phyloP scores from a whole-genome alignment of 129 eudicot genomes.

The Artemisia tridentata region DNA sequence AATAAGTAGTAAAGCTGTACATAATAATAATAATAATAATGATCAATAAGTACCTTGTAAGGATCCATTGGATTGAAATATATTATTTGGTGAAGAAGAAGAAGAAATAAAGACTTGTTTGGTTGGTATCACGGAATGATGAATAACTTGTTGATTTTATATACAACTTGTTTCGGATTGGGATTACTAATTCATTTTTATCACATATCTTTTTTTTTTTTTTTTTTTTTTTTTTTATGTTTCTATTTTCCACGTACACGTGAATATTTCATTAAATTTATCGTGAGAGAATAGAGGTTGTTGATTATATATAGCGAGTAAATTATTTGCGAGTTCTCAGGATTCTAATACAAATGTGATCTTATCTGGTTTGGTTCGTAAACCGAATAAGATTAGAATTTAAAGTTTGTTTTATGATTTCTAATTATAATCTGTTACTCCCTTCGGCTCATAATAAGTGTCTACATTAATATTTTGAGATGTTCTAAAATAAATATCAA shows the following conservation, averaged over 20 bases:
- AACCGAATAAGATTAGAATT: too few relatives aligned
- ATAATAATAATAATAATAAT: too few relatives aligned
- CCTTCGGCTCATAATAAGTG: too few relatives aligned
- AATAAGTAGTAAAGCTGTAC: not conserved
- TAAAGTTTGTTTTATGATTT: too few relatives aligned
- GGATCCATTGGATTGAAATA: slow-evolving; percentile 37
- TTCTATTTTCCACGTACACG: slow-evolving; percentile 19
- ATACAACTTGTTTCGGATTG: slow-evolving; percentile 19
- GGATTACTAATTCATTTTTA: not conserved
- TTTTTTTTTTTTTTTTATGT: not conserved
- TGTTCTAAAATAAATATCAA: too few relatives aligned
- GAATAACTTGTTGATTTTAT: slow-evolving; percentile 19
- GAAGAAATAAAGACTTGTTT: slow-evolving; percentile 18
- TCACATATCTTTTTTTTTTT: not conserved
- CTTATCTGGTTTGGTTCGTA: too few relatives aligned
- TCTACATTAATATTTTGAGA: too few relatives aligned
- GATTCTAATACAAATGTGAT: too few relatives aligned
- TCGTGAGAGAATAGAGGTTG: slow-evolving; percentile 12
- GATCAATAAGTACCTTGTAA: slow-evolving; percentile 29
- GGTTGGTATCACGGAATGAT: slow-evolving; percentile 6
- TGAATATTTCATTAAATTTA: slow-evolving; percentile 7
- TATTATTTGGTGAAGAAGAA: slow-evolving; percentile 5
- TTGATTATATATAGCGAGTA: too few relatives aligned
- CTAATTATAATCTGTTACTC: too few relatives aligned
- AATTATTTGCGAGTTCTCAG: too few relatives aligned